Conservation (phyloP, 2,329 filamentous ascomycete species). For the Hypoxylon sp. region DNA sequence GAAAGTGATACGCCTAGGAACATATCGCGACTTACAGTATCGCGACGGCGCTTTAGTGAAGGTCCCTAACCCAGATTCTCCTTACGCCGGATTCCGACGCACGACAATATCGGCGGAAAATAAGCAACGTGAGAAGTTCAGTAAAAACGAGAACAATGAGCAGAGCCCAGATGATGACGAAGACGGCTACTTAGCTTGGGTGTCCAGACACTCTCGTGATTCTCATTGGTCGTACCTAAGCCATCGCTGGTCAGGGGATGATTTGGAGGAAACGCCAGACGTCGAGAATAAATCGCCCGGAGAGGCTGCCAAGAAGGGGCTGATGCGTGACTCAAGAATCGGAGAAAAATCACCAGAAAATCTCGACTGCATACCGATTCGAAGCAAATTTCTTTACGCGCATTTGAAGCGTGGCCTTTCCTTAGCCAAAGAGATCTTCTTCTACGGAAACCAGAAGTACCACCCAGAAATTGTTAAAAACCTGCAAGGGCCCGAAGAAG, state of each 20-base stretch:
- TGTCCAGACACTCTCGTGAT: no score
- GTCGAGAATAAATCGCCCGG: neutral
- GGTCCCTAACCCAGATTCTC: no score
- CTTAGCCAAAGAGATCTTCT: constrained; percentile 11
- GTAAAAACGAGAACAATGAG: no score
- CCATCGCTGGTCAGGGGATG: no score
- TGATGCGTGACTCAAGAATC: neutral
- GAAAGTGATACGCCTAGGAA: no score
- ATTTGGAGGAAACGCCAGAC: neutral
- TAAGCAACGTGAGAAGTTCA: no score
- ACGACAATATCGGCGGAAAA: no score
- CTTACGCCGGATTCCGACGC: no score
- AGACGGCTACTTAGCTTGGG: no score
- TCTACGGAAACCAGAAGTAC: neutral
- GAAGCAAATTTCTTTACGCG: neutral
- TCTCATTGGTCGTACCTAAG: no score
- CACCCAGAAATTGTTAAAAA: neutral
- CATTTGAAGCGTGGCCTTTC: neutral
- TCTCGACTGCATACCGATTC: neutral
- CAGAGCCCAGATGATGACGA: no score
- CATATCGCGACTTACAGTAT: neutral
- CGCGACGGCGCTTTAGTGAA: neutral
- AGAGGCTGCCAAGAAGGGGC: neutral
- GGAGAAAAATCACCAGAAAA: neutral
- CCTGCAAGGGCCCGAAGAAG: neutral